These are phyloP conservation scores for Vigna hirtella DNA, from an alignment of 306 rosid genomes.

Conservation along the genomic window DNA sequence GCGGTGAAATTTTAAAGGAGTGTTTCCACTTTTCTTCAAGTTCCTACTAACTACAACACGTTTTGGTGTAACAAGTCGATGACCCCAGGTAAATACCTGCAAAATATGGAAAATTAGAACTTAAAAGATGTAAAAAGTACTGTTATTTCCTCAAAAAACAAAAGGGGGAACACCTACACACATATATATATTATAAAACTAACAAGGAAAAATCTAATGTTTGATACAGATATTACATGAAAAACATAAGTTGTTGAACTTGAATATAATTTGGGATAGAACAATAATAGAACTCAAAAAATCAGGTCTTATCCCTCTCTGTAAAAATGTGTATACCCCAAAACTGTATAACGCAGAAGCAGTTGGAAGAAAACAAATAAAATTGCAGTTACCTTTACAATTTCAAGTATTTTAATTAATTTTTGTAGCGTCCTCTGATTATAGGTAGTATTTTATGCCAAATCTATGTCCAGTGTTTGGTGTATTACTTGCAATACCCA, in stretches of 20 bases:
- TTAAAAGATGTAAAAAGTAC: slow-evolving; percentile 18
- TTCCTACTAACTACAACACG: slow-evolving; percentile 86
- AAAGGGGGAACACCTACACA: not conserved
- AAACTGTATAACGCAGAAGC: slow-evolving; percentile 9
- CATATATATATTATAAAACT: not conserved
- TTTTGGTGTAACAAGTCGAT: slow-evolving; percentile 88
- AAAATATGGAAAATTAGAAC: slow-evolving; percentile 39
- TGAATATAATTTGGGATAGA: slow-evolving; percentile 32
- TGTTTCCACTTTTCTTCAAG: slow-evolving; percentile 84
- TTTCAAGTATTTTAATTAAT: slow-evolving; percentile 4
- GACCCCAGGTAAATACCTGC: slow-evolving; percentile 99
- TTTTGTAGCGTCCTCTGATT: not conserved
- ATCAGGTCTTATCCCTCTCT: slow-evolving; percentile 32
- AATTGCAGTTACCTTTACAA: not conserved
- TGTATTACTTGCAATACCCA: not conserved
- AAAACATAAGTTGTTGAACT: slow-evolving; percentile 25
- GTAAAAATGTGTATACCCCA: slow-evolving; percentile 13
- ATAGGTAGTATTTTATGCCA: slow-evolving; percentile 10
- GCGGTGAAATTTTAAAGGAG: slow-evolving; percentile 83
- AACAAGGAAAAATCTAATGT: slow-evolving; percentile 1
- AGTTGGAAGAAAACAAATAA: slow-evolving; percentile 22
- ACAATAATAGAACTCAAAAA: slow-evolving; percentile 39
- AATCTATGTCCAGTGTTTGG: not conserved
- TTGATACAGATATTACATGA: slow-evolving; percentile 19
- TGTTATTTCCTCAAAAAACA: not conserved